Conservation (phyloP, 208 protist species). For the Sergeia podlipaevii region DNA sequence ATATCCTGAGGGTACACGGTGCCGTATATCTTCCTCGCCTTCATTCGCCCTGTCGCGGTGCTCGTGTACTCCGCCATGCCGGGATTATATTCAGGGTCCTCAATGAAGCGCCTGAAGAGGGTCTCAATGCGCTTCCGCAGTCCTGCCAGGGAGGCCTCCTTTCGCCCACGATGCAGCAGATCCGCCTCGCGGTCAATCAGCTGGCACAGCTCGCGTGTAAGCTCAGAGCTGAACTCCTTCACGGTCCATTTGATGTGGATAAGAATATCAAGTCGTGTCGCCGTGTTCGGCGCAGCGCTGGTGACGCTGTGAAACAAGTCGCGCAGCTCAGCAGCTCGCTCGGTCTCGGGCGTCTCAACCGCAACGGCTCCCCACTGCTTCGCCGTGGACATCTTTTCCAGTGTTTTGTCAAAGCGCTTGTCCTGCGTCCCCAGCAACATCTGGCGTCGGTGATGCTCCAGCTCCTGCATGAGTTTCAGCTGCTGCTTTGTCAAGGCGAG, state of each 20-base stretch:
- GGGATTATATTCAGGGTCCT: slow-evolving; percentile 96
- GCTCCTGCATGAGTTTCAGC: slow-evolving; percentile 93
- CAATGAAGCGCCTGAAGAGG: slow-evolving; percentile 94
- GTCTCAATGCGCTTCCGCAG: slow-evolving; percentile 87
- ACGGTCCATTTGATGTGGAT: slow-evolving; percentile 97
- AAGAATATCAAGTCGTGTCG: slow-evolving; percentile 93
- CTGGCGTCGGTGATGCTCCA: slow-evolving; percentile 87
- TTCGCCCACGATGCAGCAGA: slow-evolving; percentile 91
- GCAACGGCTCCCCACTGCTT: slow-evolving; percentile 79
- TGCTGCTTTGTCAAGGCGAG: slow-evolving; percentile 93
- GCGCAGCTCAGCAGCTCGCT: slow-evolving; percentile 92
- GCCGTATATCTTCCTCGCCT: slow-evolving; percentile 18
- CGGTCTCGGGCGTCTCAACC: slow-evolving; percentile 89
- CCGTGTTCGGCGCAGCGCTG: slow-evolving; percentile 14
- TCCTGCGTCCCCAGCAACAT: slow-evolving; percentile 64
- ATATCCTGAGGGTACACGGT: slow-evolving; percentile 8
- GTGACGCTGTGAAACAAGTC: slow-evolving; percentile 88
- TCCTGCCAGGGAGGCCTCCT: slow-evolving; percentile 49
- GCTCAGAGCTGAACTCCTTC: slow-evolving; percentile 86
- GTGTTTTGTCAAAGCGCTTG: slow-evolving; percentile 48
- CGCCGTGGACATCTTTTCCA: slow-evolving; percentile 75
- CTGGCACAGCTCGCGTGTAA: slow-evolving; percentile 91
- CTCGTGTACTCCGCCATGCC: slow-evolving; percentile 75
- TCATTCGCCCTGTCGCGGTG: slow-evolving; percentile 29
- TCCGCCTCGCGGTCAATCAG: slow-evolving; percentile 97